phyloP scores from a whole-genome alignment of 495 filamentous ascomycete species.

The Tuber aestivum region DNA sequence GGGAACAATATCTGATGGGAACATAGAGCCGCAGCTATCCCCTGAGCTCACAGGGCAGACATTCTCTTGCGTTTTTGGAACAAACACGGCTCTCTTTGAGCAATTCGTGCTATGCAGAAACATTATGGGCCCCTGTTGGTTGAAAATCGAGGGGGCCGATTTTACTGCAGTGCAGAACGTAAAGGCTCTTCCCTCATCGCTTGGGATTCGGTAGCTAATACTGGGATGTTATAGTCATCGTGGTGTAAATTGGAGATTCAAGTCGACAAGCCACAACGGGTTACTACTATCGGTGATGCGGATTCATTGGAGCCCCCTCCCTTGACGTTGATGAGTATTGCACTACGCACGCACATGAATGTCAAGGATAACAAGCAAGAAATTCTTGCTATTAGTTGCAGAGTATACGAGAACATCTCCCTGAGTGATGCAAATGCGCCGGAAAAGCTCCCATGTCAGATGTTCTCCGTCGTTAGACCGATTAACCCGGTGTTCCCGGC shows the following conservation, averaged over 20 bases:
- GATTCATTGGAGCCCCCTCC: conserved; percentile 77
- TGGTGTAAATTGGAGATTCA: conserved; percentile 94
- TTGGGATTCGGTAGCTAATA: conserved; percentile 4
- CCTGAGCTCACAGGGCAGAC: conserved; percentile 75
- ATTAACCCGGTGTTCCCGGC: conserved; percentile 66
- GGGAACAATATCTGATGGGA: conserved; percentile 10
- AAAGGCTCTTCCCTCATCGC: not conserved
- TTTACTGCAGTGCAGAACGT: conserved; percentile 74
- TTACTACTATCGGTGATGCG: conserved; percentile 63
- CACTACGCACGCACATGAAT: conserved; percentile 81
- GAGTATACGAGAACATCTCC: conserved; percentile 85
- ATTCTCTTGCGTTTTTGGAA: conserved; percentile 90
- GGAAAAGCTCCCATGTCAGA: conserved; percentile 79
- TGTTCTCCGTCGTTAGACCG: conserved; percentile 87
- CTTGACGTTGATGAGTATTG: conserved; percentile 87
- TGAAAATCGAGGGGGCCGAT: conserved; percentile 76
- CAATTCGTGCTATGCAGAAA: conserved; percentile 98
- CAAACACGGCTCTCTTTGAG: conserved; percentile 89
- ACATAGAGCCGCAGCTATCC: conserved; percentile 48
- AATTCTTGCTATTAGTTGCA: conserved; percentile 79
- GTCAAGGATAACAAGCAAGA: conserved; percentile 94
- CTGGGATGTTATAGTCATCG: conserved; percentile 51
- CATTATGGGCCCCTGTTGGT: conserved; percentile 97
- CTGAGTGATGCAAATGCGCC: conserved; percentile 80
- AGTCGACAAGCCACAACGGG: conserved; percentile 65